Conservation (phyloP, 2,329 filamentous ascomycete genomes). For the Celoporthe dispersa region DNA sequence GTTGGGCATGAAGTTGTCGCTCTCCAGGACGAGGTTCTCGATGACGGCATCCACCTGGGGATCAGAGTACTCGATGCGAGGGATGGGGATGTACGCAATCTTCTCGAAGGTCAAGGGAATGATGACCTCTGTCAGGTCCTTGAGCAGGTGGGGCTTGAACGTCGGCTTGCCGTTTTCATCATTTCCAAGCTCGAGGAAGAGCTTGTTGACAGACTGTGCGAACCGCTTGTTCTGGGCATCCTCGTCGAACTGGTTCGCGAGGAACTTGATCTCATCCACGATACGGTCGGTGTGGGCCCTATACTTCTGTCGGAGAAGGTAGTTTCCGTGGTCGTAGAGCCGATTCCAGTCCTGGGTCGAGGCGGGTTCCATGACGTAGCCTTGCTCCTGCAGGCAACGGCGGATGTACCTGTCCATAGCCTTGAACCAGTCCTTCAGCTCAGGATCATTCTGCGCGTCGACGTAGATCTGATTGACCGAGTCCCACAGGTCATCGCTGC, state of each 20-base stretch:
- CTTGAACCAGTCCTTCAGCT: constrained; percentile 90
- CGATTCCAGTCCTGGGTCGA: constrained; percentile 82
- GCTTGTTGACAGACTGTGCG: constrained; percentile 73
- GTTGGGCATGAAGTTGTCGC: constrained; percentile 96
- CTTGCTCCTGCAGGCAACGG: constrained; percentile 83
- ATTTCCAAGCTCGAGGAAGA: constrained; percentile 87
- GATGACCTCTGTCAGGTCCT: constrained; percentile 86
- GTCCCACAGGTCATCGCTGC: constrained; percentile 81
- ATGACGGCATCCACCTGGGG: constrained; percentile 83
- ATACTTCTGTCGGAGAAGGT: constrained; percentile 88
- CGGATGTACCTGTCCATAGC: constrained; percentile 77
- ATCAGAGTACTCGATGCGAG: constrained; percentile 91
- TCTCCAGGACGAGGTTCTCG: constrained; percentile 94
- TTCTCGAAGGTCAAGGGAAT: constrained; percentile 82
- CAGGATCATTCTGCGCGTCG: constrained; percentile 83
- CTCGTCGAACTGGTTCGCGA: constrained; percentile 85
- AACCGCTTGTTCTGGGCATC: constrained; percentile 88
- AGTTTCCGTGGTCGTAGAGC: constrained; percentile 84
- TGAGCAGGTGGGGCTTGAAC: constrained; percentile 93
- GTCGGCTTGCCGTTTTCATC: constrained; percentile 80
- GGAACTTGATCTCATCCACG: constrained; percentile 86
- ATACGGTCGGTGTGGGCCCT: constrained; percentile 83
- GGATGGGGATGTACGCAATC: constrained; percentile 87
- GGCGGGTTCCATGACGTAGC: constrained; percentile 83
- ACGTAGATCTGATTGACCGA: constrained; percentile 84